Evolutionary conservation across 1,139 yeast species (phyloP).

Genomic region (Pichia sp.): DNA sequence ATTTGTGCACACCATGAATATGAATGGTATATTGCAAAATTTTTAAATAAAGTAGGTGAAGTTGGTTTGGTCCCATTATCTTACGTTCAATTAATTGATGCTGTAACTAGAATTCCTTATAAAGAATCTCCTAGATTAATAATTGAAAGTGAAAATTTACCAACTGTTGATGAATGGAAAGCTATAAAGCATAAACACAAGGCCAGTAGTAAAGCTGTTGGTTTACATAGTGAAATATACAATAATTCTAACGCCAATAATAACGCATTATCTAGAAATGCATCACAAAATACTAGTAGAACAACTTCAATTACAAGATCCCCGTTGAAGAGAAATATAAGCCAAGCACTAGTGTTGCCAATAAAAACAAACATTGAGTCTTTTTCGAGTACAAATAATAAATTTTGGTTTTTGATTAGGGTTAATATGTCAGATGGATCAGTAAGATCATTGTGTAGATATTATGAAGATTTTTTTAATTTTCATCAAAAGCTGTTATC

Average conservation of each 20-base stretch:
- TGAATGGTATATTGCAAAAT: conserved; percentile 98
- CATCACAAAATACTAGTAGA: conserved; percentile 10
- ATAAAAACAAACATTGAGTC: conserved; percentile 50
- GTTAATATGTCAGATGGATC: conserved; percentile 68
- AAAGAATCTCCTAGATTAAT: conserved; percentile 44
- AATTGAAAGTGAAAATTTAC: conserved; percentile 55
- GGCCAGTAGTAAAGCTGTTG: conserved; percentile 82
- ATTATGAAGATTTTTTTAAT: conserved; percentile 94
- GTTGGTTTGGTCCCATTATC: conserved; percentile 94
- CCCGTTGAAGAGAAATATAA: conserved; percentile 1
- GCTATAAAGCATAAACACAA: conserved; percentile 84
- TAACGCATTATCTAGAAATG: conserved; percentile 6
- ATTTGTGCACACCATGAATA: conserved; percentile 93
- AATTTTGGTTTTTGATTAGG: conserved; percentile 81
- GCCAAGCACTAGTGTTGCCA: conserved; percentile 12
- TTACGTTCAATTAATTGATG: conserved; percentile 80
- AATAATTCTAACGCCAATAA: background rate
- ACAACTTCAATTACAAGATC: conserved; percentile 6
- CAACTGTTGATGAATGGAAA: conserved; percentile 96
- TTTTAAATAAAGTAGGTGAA: conserved; percentile 90
- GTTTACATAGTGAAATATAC: conserved; percentile 33
- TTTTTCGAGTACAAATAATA: conserved; percentile 68
- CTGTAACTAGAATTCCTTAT: conserved; percentile 51
- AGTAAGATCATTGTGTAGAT: conserved; percentile 70
- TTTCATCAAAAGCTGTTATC: conserved; percentile 81